Base-by-base conservation (phyloP, 305 asterid genomes). In the Galium porrigens region DNA sequence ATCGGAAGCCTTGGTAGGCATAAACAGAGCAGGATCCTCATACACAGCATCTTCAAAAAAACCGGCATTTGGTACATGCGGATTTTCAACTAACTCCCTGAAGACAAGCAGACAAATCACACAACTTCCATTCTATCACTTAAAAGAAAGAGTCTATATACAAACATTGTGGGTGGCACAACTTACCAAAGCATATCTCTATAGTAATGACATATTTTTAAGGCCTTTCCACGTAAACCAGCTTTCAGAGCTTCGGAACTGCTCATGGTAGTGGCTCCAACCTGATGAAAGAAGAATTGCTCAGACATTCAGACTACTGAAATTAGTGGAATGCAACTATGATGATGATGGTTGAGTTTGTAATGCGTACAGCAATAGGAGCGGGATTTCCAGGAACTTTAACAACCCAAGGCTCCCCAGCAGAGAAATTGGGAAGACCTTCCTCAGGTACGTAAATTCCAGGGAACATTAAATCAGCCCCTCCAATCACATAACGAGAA, bases 401-500 rank as follows among this genome's bases (percentile, higher is more conserved):
- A 65, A 92, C 96, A 22, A 92, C 76, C 97, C 97, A 89, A 61
- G 77, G 80, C 75, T 92, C 96, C 64, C 95, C 96, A 67, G 94
- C 80, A 70, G 81, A 83, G 81, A 92, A 89, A 39, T 84, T 73
- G 18, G 90, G 95, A 69, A 85, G 81, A 66, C 97, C 97, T 68
- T 89, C 96, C 14, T 71, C 74, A 46, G 87, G 85, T 69, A 92
- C 70, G 61, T 51, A 75, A 68, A 92, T 82, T 66, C 99, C 99
- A 63, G 99, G 99, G 71, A 92, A 89, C 99, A 92, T 92, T 77
- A 92, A 83, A 75, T 92, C 99, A 25, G 99, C 99, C 73, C 99
- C 99, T 57, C 97, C 97, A 72, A 92, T 83, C 66, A 92, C 70
- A 72, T 72, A 92, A 58, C 78, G 88, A 73, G 99, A 92, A 78